Base-by-base conservation (phyloP, 441 rosid species). In the Flueggea neowawraea region DNA sequence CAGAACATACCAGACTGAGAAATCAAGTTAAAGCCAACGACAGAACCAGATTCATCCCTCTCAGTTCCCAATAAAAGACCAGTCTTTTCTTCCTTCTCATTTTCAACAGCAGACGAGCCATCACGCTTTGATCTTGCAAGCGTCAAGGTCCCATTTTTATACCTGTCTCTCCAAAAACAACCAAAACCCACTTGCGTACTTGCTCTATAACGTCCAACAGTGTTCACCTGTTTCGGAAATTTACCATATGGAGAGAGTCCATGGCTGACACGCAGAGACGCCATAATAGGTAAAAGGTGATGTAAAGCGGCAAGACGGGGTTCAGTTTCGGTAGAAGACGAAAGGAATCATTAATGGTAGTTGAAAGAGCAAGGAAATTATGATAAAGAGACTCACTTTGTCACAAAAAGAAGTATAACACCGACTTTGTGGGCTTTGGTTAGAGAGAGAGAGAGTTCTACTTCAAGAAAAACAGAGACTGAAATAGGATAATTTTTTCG, bases 31-130 rank as follows among this genome's bases (percentile, higher is more conserved):
- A 86, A 89, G 22, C 91, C 88, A 56, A 87, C 72, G 50, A 82
- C 73, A 55, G 87, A 73, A 64, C 87, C 88, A 54, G 94, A 81
- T 5, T 51, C 86, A 73, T 94, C 96, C 60, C 65, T 80, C 66
- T 87, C 84, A 0, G 78, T 43, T 17, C 80, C 93, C 36, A 82
- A 51, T 14, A 81, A 11, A 33, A 73, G 67, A 0, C 49, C 69
- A 61, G 13, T 77, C 72, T 33, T 56, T 31, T 54, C 50, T 31
- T 31, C 47, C 31, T 65, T 9, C 48, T 13, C n/a, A 3, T 33
- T 55, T n/a, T 55, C 39, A 4, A 17, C 48, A 36, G 16, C 43
- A 33, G 41, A 43, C 10, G 45, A 39, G 12, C 65, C 72, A 50
- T 69, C 52, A 16, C 66, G 49, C 5, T 60, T 57, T 9, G 80